A percentile compares a stretch with the other conserved stretches of the same genome.
phyloP scores from a whole-genome alignment of 371 early-diverging fungal species.

The Saksenaea vasiformis region DNA sequence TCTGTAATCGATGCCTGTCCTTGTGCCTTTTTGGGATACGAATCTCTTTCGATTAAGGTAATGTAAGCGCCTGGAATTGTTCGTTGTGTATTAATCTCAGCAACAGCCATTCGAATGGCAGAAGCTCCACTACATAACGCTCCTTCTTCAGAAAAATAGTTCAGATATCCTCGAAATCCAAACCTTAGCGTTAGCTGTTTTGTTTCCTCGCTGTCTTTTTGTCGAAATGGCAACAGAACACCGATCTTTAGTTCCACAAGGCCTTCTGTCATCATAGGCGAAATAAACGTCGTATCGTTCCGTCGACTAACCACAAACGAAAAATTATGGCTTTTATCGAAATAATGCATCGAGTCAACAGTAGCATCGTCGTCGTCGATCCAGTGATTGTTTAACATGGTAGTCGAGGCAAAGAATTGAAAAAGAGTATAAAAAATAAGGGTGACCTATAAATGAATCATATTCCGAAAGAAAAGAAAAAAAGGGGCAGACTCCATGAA shows the following conservation, averaged over 20 bases:
- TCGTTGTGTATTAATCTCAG: slow-evolving; percentile 55
- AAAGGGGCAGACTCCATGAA: neutral
- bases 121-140: slow-evolving; percentile 48
- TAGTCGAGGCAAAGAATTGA: neutral
- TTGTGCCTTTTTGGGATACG: slow-evolving; percentile 52
- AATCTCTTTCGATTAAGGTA: slow-evolving; percentile 59
- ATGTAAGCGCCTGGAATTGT: slow-evolving; percentile 62
- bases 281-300: slow-evolving; percentile 39
- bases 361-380: slow-evolving; percentile 13
- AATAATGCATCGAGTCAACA: slow-evolving; percentile 3
- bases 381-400: neutral
- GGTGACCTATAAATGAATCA: neutral
- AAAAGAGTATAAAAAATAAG: neutral
- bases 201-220: slow-evolving; percentile 42
- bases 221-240: slow-evolving; percentile 54
- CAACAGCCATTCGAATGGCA: slow-evolving; percentile 58
- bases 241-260: slow-evolving; percentile 56
- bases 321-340: slow-evolving; percentile 12
- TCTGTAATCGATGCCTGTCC: slow-evolving; percentile 49
- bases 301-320: slow-evolving; percentile 24
- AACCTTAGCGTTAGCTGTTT: slow-evolving; percentile 45
- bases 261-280: slow-evolving; percentile 17
- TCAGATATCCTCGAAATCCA: neutral
- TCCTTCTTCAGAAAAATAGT: neutral
- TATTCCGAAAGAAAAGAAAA: neutral